Conservation (phyloP, 73 alveolate genomes). For the Paramecium caudatum region DNA sequence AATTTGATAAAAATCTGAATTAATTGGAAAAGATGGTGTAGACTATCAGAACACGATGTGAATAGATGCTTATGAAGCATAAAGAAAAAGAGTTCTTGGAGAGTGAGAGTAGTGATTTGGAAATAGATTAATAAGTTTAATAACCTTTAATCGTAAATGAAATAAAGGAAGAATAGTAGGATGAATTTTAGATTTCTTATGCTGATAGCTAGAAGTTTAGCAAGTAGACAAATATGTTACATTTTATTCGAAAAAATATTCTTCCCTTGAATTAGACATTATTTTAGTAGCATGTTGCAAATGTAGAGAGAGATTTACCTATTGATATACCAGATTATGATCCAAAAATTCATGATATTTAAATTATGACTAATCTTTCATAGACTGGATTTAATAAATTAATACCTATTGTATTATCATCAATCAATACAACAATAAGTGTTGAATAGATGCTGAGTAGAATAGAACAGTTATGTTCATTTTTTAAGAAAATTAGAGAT, state of each 20-base stretch:
- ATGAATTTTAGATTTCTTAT: constrained; percentile 88
- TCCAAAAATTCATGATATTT: constrained; percentile 68
- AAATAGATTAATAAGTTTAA: constrained; percentile 3
- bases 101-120: constrained; percentile 59
- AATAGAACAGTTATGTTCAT: constrained; percentile 86
- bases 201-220: constrained; percentile 88
- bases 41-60: constrained; percentile 73
- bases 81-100: constrained; percentile 69
- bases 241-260: constrained; percentile 92
- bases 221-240: constrained; percentile 88
- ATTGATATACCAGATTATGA: constrained; percentile 69
- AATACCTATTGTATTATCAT: constrained; percentile 77
- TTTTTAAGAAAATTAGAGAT: constrained; percentile 86
- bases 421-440: constrained; percentile 47
- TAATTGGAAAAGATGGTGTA: constrained; percentile 76
- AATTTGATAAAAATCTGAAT: constrained; percentile 70
- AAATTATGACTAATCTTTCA: constrained; percentile 74
- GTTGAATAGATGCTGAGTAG: constrained; percentile 82
- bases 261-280: constrained; percentile 82
- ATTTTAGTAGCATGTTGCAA: constrained; percentile 77
- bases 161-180: constrained; percentile 82
- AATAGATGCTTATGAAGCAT: constrained; percentile 66
- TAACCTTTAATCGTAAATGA: constrained; percentile 70
- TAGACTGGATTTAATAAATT: constrained; percentile 79
- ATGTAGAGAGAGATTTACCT: constrained; percentile 47